phyloP scores from a whole-genome alignment of 805 yeast genomes.

The Zygosaccharomyces pseudorouxii region DNA sequence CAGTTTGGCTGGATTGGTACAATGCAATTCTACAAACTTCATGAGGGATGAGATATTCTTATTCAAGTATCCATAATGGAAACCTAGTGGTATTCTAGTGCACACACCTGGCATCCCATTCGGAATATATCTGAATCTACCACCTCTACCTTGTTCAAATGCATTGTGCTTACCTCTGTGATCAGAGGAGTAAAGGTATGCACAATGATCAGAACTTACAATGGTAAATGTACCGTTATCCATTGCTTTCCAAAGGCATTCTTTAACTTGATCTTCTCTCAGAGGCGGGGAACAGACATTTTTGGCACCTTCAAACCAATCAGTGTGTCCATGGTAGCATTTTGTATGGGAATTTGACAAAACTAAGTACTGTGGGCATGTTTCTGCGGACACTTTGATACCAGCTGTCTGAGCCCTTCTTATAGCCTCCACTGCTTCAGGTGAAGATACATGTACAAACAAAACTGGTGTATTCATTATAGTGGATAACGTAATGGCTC shows the following conservation, averaged over 20 bases:
- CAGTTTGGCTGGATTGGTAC: conserved; percentile 44
- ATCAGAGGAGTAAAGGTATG: conserved; percentile 39
- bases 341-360: conserved; percentile 38
- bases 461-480: conserved; percentile 43
- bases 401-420: conserved; percentile 40
- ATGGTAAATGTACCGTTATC: conserved; percentile 46
- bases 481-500: conserved; percentile 43
- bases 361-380: conserved; percentile 48
- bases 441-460: conserved; percentile 47
- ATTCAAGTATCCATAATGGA: conserved; percentile 42
- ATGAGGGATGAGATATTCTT: conserved; percentile 38
- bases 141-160: conserved; percentile 34
- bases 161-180: conserved; percentile 43
- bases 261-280: conserved; percentile 36
- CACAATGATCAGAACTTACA: conserved; percentile 45
- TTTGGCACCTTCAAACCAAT: conserved; percentile 45
- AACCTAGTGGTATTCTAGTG: conserved; percentile 43
- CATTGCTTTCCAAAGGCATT: conserved; percentile 43
- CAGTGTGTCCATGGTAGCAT: conserved; percentile 28
- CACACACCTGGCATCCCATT: conserved; percentile 49
- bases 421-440: conserved; percentile 40
- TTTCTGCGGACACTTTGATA: conserved; percentile 45
- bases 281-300: conserved; percentile 49
- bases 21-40: conserved; percentile 42
- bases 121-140: conserved; percentile 43